Percentiles rank a stretch among this genome's conserved stretches.
These are phyloP conservation scores for Aspergillus bertholletiae DNA, from an alignment of 495 filamentous ascomycete species.

Conservation along the genomic window DNA sequence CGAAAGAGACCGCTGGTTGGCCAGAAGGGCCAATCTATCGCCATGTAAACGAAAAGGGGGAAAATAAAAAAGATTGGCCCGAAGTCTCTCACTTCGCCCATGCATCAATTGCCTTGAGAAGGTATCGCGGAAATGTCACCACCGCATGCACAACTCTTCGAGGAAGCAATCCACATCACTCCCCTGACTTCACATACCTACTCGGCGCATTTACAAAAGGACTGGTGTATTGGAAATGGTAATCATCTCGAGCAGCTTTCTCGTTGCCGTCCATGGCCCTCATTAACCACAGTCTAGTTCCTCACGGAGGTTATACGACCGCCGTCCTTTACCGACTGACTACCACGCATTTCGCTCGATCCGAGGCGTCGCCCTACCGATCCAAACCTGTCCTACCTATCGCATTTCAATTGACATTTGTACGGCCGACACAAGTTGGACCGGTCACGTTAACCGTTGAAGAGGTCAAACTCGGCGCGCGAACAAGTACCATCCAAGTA, in stretches of 20 bases:
- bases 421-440: constrained; percentile 54
- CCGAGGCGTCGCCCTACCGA: constrained; percentile 18
- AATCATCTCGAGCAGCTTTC: not conserved
- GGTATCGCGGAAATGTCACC: not conserved
- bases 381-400: constrained; percentile 30
- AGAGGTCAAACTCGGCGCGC: constrained; percentile 60
- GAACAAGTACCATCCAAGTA: constrained; percentile 56
- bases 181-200: constrained; percentile 55
- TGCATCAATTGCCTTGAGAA: no score
- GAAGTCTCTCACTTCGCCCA: no score
- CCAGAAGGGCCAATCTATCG: no score
- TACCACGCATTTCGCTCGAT: constrained; percentile 43
- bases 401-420: constrained; percentile 58
- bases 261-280: not conserved
- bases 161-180: constrained; percentile 46
- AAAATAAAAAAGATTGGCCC: no score
- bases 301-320: constrained; percentile 67
- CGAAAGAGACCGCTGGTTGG: no score
- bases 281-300: constrained; percentile 41
- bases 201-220: constrained; percentile 41
- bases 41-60: no score
- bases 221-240: constrained; percentile 64
- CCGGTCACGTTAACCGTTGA: constrained; percentile 53
- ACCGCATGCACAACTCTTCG: constrained; percentile 28
- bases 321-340: constrained; percentile 51